phyloP scores from a whole-genome alignment of 108 stramenopile genomes.

The Parietichytrium sp. region DNA sequence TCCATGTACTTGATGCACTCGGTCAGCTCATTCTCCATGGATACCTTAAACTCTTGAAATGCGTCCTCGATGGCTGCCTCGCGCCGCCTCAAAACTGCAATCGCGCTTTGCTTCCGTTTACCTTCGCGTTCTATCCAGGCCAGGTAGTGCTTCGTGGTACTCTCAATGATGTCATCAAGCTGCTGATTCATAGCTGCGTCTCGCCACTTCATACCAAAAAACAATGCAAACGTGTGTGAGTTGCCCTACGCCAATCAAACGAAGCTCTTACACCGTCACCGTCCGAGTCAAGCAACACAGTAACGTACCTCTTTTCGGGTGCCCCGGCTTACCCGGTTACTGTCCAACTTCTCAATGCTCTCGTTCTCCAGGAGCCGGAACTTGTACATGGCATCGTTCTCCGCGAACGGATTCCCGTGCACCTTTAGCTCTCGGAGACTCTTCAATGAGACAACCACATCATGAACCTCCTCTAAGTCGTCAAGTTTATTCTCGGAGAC shows the following conservation, averaged over 20 bases:
- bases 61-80: neutral
- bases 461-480: neutral
- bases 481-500: neutral
- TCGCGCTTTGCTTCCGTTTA: neutral
- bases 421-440: neutral
- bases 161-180: neutral
- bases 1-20: conserved; percentile 29
- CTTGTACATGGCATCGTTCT: neutral
- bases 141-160: neutral
- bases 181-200: too few species aligned
- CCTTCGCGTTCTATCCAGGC: neutral
- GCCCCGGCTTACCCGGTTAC: neutral
- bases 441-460: neutral
- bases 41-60: neutral
- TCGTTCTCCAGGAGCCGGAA: neutral
- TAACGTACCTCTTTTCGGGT: neutral
- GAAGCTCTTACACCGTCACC: too few species aligned
- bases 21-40: neutral
- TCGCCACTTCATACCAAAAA: too few species aligned
- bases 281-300: too few species aligned
- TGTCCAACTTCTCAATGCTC: neutral
- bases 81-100: neutral
- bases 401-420: neutral
- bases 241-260: too few species aligned
- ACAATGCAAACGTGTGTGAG: too few species aligned